Conservation (phyloP, 1,284 basidiomycete species). For the Rhodotorula sp. region DNA sequence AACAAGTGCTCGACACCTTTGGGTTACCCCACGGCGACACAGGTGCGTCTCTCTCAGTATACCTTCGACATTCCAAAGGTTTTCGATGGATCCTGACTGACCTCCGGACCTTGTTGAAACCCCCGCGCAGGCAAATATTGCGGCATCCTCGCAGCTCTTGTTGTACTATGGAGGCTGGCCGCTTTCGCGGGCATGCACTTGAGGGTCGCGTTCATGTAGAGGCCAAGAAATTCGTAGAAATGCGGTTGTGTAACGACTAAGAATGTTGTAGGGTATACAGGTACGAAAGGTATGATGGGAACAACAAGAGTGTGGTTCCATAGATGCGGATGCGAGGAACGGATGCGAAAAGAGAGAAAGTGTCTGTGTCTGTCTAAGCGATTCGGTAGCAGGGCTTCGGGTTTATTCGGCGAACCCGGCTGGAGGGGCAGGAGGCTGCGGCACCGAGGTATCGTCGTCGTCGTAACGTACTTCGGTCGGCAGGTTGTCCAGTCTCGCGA, state of each 20-base stretch:
- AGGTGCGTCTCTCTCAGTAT: conserved; percentile 14
- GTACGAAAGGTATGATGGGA: not conserved
- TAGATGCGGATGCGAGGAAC: too few relatives aligned
- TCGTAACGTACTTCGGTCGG: not conserved
- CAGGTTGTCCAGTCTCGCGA: not conserved
- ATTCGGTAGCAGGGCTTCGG: too few relatives aligned
- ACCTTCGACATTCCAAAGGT: not conserved
- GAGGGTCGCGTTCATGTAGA: conserved; percentile 17
- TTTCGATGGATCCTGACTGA: not conserved
- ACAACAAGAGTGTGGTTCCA: not conserved
- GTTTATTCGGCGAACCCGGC: too few relatives aligned
- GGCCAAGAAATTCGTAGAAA: not conserved
- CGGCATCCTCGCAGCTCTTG: conserved; percentile 49
- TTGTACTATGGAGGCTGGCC: conserved; percentile 25
- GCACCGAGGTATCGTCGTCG: not conserved
- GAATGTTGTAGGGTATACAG: not conserved
- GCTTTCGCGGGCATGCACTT: conserved; percentile 18
- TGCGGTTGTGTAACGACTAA: not conserved
- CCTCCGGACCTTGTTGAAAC: conserved; percentile 47
- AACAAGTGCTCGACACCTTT: conserved; percentile 48
- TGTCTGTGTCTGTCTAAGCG: not conserved
- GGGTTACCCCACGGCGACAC: conserved; percentile 15
- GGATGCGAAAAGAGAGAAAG: not conserved
- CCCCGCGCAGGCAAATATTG: conserved; percentile 47
- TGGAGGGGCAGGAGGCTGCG: too few relatives aligned